A percentile compares a stretch with the other conserved stretches of the same genome.
Conservation (phyloP, 805 yeast genomes). For the Kuraishia cidri region DNA sequence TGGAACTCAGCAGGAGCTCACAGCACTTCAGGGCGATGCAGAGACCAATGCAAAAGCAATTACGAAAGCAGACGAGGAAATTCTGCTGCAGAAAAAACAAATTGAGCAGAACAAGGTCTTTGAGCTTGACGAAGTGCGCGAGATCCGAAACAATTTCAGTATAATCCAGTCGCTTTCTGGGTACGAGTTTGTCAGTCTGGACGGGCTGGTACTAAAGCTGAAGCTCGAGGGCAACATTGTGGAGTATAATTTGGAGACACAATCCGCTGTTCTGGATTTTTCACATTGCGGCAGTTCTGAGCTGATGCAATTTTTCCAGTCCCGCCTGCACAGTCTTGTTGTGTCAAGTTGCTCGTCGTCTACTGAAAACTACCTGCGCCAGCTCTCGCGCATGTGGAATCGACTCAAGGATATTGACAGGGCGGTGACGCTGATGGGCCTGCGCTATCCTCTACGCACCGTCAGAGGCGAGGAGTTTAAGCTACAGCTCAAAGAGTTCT, state of each 20-base stretch:
- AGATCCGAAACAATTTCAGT: not conserved
- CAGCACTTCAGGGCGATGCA: conserved; percentile 5
- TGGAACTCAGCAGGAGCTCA: conserved; percentile 6
- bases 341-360: not conserved
- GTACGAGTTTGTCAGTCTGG: not conserved
- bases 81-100: conserved; percentile 1
- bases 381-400: not conserved
- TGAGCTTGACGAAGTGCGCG: conserved; percentile 4
- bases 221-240: not conserved
- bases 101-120: conserved; percentile 6
- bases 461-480: no score
- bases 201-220: not conserved
- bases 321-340: not conserved
- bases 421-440: not conserved
- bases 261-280: not conserved
- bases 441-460: not conserved
- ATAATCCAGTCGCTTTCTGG: not conserved
- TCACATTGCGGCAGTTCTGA: not conserved
- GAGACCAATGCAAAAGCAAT: conserved; percentile 2
- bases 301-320: not conserved
- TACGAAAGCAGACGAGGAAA: conserved; percentile 2
- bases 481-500: no score
- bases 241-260: not conserved
- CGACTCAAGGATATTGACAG: not conserved
- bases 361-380: not conserved